Evolutionary conservation across 208 protist species (phyloP), one percentile per base, ranked within the genome.

Genomic region (Trypanosoma cruzi): DNA sequence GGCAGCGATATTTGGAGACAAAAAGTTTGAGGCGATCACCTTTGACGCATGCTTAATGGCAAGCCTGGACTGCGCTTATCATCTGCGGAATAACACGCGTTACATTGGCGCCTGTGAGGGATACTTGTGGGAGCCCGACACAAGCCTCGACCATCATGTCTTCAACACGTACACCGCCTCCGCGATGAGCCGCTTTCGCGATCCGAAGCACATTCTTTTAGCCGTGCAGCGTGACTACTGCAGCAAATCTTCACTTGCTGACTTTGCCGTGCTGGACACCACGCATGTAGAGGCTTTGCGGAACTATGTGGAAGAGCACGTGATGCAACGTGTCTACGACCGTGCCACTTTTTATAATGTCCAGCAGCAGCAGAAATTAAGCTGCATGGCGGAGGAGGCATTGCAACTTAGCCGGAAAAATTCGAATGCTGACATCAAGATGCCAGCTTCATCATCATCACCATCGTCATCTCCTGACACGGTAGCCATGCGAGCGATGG

Each of bases 41-140:
- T 93, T 95, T 62, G 89, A 95, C 55, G 86, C 89, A 22, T 95
- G 89, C 77, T 95, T 95, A 68, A 95, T 95, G 89, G 80, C 86
- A 28, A 93, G 90, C 76, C 67, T 93, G 0, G 89, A 95, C 73
- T 93, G 89, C 68, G 89, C 79, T 46, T 93, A 95, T 49, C 80
- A 92, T 40, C 77, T 95, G 58, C 86, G 89, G 16, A 69, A 92
- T 77, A 93, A 95, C 71, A 95, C 89, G 26, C 71, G 77, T 0
- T 93, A 88, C 71, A 90, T 95, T 76, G 86, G 86, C 0, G 89
- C 82, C 10, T 92, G 83, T 42, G 89, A 95, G 67, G 89, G 89
- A 20, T 95, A 95, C 68, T 77, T 93, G 73, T 95, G 89, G 89
- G 86, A 88, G 75, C 83, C 84, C 8, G 89, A 95, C 70, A 85